These are phyloP conservation scores for Cynara cardunculus DNA, from an alignment of 129 eudicot genomes.

Conservation along the genomic window DNA sequence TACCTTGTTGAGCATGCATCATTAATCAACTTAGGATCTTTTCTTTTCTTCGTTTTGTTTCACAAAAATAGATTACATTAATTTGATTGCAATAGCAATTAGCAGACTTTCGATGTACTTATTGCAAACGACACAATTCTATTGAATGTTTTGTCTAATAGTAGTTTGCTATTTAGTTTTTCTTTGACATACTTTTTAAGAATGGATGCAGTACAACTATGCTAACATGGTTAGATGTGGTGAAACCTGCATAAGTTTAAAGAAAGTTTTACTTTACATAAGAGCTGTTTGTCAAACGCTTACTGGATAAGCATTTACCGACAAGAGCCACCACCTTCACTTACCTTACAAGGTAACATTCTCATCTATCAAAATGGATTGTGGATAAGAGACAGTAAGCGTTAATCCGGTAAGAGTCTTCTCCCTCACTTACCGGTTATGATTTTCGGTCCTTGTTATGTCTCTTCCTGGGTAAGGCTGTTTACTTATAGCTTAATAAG, in stretches of 20 bases:
- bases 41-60: neutral
- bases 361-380: neutral
- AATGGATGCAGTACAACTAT: neutral
- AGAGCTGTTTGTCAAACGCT: neutral
- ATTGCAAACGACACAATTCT: neutral
- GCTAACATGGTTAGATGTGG: neutral
- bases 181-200: neutral
- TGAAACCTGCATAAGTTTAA: neutral
- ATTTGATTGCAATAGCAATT: neutral
- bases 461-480: no score
- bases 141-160: neutral
- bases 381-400: neutral
- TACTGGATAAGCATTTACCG: neutral
- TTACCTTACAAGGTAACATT: neutral
- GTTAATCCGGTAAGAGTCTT: neutral
- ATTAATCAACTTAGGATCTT: neutral
- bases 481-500: no score
- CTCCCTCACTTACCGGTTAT: neutral
- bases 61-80: neutral
- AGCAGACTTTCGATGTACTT: neutral
- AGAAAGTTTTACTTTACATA: neutral
- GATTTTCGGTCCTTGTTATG: neutral
- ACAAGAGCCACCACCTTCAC: neutral
- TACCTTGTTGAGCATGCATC: conserved; percentile 46
- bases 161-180: neutral